phyloP scores from a whole-genome alignment of 306 rosid species.

The Purshia tridentata region DNA sequence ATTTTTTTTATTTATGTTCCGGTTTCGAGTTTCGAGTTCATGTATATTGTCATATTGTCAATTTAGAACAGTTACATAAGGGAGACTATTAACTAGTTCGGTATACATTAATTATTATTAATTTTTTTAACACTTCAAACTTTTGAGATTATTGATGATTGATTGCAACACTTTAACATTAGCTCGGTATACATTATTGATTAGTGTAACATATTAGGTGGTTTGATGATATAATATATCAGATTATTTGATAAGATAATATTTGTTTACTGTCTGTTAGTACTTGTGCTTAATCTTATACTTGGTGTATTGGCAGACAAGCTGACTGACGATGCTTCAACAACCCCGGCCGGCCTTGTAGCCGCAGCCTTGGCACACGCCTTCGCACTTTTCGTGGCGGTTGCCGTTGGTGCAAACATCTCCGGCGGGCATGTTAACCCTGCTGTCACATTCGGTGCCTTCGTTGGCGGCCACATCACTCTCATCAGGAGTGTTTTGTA shows the following conservation, averaged over 20 bases:
- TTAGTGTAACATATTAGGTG: too few relatives aligned
- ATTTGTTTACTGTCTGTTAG: not conserved
- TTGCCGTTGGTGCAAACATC: slow-evolving; percentile 68
- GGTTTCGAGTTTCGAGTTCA: too few relatives aligned
- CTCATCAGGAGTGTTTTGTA: slow-evolving; percentile 56
- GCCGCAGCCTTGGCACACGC: slow-evolving; percentile 68
- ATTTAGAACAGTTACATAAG: not conserved
- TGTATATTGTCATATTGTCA: not conserved
- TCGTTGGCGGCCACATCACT: slow-evolving; percentile 74
- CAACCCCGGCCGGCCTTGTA: slow-evolving; percentile 68
- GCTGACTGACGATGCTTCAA: slow-evolving; percentile 56
- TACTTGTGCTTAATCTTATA: not conserved
- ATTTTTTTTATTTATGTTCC: not conserved
- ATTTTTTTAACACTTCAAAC: too few relatives aligned
- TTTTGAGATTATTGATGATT: too few relatives aligned
- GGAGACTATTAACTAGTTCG: too few relatives aligned
- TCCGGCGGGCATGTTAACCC: slow-evolving; percentile 86
- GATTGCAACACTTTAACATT: too few relatives aligned
- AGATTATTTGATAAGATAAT: not conserved
- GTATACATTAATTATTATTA: too few relatives aligned
- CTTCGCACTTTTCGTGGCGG: slow-evolving; percentile 73
- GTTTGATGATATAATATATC: not conserved
- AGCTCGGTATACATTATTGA: too few relatives aligned
- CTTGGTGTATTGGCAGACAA: slow-evolving; percentile 39
- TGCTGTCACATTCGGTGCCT: slow-evolving; percentile 74